Evolutionary conservation across 768 basidiomycete species (phyloP).

Genomic region (Suillus paluster): DNA sequence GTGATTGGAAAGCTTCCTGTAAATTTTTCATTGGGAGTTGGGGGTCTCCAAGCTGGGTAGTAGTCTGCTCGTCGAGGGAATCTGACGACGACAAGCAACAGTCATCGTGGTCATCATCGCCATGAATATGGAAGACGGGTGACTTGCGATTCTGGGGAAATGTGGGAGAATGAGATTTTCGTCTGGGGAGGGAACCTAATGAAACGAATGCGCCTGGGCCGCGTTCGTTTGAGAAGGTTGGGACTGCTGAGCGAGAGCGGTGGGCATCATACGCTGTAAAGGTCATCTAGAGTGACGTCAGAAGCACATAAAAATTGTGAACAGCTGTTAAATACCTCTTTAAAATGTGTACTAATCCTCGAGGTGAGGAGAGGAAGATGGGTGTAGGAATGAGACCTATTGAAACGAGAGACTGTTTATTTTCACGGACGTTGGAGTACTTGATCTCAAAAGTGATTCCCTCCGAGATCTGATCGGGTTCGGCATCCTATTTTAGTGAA

Average conservation of each 20-base stretch:
- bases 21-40: conserved; percentile 13
- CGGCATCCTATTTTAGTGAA: not conserved
- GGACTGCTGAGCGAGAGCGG: conserved; percentile 10
- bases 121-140: conserved; percentile 23
- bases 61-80: conserved; percentile 21
- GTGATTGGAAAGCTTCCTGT: conserved; percentile 20
- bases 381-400: not conserved
- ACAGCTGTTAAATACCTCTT: not conserved
- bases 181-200: conserved; percentile 50
- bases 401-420: not conserved
- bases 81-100: conserved; percentile 8
- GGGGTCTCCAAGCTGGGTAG: not conserved
- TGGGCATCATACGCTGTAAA: conserved; percentile 9
- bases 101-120: conserved; percentile 31
- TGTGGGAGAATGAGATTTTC: conserved; percentile 24
- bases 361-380: not conserved
- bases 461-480: conserved; percentile 10
- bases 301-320: no score
- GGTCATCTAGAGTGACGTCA: conserved; percentile 23
- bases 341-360: not conserved
- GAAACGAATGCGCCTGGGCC: conserved; percentile 54
- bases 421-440: not conserved
- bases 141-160: conserved; percentile 18
- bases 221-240: conserved; percentile 43
- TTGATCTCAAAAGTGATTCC: not conserved